phyloP scores from a whole-genome alignment of 352 stramenopile species.

The Globisporangium apiculatum region DNA sequence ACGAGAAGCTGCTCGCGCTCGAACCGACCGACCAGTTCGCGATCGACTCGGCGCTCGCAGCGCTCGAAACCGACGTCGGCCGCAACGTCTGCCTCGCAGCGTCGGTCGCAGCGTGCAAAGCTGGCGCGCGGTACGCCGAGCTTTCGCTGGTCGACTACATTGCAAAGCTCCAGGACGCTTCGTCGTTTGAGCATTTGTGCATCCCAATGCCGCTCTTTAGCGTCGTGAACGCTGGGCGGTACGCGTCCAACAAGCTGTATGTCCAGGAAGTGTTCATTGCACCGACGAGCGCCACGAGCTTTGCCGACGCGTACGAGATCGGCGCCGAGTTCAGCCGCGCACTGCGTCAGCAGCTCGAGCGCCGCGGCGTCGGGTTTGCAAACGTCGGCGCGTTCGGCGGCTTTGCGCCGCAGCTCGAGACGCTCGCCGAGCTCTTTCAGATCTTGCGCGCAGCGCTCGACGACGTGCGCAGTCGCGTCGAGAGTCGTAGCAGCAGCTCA shows the following conservation, averaged over 20 bases:
- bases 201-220: conserved; percentile 72
- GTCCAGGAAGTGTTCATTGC: conserved; percentile 54
- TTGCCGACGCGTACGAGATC: conserved; percentile 54
- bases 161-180: conserved; percentile 29
- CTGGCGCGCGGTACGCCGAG: conserved; percentile 54
- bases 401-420: conserved; percentile 54
- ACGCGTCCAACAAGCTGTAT: conserved; percentile 64
- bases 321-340: conserved; percentile 37
- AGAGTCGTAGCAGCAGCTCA: conserved; percentile 12
- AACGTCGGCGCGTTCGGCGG: conserved; percentile 56
- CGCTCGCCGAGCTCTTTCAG: conserved; percentile 51
- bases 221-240: conserved; percentile 53
- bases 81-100: conserved; percentile 50
- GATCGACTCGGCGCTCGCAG: conserved; percentile 31
- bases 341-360: conserved; percentile 36
- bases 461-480: conserved; percentile 26
- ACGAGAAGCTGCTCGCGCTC: conserved; percentile 30
- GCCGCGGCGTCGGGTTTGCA: conserved; percentile 42
- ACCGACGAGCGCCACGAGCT: conserved; percentile 44
- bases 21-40: conserved; percentile 40
- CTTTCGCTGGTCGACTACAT: conserved; percentile 48
- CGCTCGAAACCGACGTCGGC: conserved; percentile 36
- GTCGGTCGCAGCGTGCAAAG: conserved; percentile 55
- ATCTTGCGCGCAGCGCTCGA: conserved; percentile 42
- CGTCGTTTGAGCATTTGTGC: conserved; percentile 33